Percentiles rank a stretch among this genome's conserved stretches.
Conservation (phyloP, 345 rosid species). For the Lagerstroemia speciosa region DNA sequence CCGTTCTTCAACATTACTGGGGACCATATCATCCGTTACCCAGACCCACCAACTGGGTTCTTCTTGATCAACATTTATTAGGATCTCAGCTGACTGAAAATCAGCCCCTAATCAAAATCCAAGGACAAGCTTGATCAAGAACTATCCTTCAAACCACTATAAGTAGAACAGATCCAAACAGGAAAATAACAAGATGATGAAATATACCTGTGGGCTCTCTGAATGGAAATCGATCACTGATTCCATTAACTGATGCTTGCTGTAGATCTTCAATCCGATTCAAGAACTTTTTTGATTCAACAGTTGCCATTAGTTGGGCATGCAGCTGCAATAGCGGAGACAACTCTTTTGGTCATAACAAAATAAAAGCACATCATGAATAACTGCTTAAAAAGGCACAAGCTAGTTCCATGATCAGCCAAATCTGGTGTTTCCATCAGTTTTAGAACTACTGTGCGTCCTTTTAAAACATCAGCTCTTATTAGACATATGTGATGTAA, state of each 20-base stretch:
- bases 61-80: conserved; percentile 52
- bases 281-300: conserved; percentile 68
- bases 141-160: conserved; percentile 1
- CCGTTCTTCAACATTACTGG: conserved; percentile 59
- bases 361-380: background rate
- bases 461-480: too few relatives aligned
- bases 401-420: background rate
- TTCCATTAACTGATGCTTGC: conserved; percentile 35
- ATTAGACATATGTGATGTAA: too few relatives aligned
- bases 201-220: conserved; percentile 69
- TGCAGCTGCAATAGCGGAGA: conserved; percentile 34
- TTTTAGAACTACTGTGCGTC: background rate
- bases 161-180: background rate
- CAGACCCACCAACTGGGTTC: conserved; percentile 98
- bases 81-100: conserved; percentile 53
- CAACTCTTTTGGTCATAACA: background rate
- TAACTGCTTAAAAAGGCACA: background rate
- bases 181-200: background rate
- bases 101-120: conserved; percentile 41
- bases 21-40: conserved; percentile 87
- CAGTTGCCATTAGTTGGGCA: conserved; percentile 48
- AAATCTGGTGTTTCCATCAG: background rate
- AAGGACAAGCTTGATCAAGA: background rate
- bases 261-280: conserved; percentile 41
- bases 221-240: conserved; percentile 61